These are phyloP conservation scores for Solanum chaucha DNA, from an alignment of 257 asterid species.

Conservation along the genomic window DNA sequence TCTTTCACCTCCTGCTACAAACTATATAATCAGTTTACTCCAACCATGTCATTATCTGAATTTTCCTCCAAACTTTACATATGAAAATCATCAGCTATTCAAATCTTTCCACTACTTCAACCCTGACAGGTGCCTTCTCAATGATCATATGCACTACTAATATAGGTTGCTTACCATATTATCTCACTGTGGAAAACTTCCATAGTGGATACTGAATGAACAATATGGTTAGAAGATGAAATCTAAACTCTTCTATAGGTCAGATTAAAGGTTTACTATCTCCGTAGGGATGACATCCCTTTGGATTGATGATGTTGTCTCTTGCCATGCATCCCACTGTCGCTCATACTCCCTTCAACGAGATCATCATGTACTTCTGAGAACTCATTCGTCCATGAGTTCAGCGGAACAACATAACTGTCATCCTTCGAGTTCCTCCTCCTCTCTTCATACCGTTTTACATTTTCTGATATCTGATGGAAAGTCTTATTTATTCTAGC, in stretches of 20 bases:
- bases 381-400: slow-evolving; percentile 54
- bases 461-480: slow-evolving; percentile 88
- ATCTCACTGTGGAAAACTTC: not conserved
- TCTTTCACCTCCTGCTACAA: not conserved
- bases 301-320: slow-evolving; percentile 27
- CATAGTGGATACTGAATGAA: not conserved
- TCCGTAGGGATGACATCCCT: slow-evolving; percentile 27
- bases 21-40: not conserved
- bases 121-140: not conserved
- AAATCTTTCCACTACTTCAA: not conserved
- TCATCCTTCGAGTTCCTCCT: slow-evolving; percentile 74
- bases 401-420: slow-evolving; percentile 69
- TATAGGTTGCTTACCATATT: not conserved
- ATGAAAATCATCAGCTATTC: not conserved
- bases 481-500: slow-evolving; percentile 74
- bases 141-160: not conserved
- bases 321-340: slow-evolving; percentile 54
- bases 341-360: slow-evolving; percentile 65
- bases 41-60: not conserved
- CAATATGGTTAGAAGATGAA: not conserved
- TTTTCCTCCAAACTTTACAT: not conserved
- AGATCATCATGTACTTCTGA: slow-evolving; percentile 56
- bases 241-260: not conserved
- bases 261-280: slow-evolving; percentile 31
- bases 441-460: slow-evolving; percentile 52